These are phyloP conservation scores for Meyerozyma athensensis DNA, from an alignment of 1,139 yeast species.

Conservation along the genomic window DNA sequence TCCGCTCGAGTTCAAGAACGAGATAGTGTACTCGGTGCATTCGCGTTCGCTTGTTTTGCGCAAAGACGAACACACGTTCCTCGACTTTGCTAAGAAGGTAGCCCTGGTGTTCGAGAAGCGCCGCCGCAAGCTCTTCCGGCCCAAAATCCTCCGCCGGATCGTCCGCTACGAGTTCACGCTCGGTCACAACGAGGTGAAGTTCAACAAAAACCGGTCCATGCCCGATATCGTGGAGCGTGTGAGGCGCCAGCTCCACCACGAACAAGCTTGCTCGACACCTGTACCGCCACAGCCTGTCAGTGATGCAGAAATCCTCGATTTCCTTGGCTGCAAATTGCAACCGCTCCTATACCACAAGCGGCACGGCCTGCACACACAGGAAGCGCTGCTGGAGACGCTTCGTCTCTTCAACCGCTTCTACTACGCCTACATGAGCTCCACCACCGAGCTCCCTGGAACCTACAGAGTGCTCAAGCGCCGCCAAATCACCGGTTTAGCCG, in stretches of 20 bases:
- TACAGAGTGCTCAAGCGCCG: too few species aligned
- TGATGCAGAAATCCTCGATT: slow-evolving; percentile 8
- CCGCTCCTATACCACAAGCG: slow-evolving; percentile 7
- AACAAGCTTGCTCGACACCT: slow-evolving; percentile 4
- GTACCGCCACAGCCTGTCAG: slow-evolving; percentile 2
- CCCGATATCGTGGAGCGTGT: slow-evolving; percentile 10
- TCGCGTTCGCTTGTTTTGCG: slow-evolving; percentile 9
- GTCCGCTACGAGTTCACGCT: slow-evolving; percentile 10
- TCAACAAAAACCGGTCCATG: slow-evolving; percentile 10
- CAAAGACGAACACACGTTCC: slow-evolving; percentile 11
- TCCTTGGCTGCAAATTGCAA: slow-evolving; percentile 9
- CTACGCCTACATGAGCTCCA: slow-evolving; percentile 12
- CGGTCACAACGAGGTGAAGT: slow-evolving; percentile 13
- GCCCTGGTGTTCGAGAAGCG: slow-evolving; percentile 7
- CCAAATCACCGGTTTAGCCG: too few species aligned
- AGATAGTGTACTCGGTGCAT: slow-evolving; percentile 11
- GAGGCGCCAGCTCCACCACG: slow-evolving; percentile 2
- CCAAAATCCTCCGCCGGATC: slow-evolving; percentile 7
- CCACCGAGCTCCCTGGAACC: neutral
- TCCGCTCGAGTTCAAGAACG: slow-evolving; percentile 9
- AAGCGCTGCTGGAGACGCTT: slow-evolving; percentile 6
- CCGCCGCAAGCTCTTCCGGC: slow-evolving; percentile 5
- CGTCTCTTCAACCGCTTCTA: slow-evolving; percentile 13
- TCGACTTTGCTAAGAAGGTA: slow-evolving; percentile 8
- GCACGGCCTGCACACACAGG: neutral